Evolutionary conservation across 192 early-diverging fungal genomes (phyloP).

Genomic region (Coemansia sp.): DNA sequence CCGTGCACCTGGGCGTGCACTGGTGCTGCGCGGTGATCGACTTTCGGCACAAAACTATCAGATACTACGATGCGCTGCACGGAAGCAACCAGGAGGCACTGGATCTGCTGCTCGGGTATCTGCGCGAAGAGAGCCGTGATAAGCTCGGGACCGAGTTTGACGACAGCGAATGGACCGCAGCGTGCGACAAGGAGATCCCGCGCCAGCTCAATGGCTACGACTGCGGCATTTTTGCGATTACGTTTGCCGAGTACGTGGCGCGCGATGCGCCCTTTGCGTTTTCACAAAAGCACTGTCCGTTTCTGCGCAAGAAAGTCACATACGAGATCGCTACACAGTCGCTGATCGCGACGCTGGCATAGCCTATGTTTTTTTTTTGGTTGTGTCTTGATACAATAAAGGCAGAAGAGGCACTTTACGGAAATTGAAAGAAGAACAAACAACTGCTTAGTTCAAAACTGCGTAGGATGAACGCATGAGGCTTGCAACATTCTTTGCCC

Average conservation of each 20-base stretch:
- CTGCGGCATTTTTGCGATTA: conserved; percentile 92
- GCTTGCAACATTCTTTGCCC: conserved; percentile 29
- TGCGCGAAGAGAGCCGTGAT: conserved; percentile 70
- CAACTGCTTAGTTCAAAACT: conserved; percentile 7
- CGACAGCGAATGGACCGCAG: conserved; percentile 63
- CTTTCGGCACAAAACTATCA: conserved; percentile 61
- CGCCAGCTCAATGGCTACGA: conserved; percentile 86
- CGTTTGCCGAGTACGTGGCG: conserved; percentile 76
- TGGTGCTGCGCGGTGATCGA: conserved; percentile 73
- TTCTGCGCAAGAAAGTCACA: conserved; percentile 70
- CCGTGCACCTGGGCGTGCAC: conserved; percentile 79
- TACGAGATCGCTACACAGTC: conserved; percentile 68
- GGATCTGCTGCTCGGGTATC: conserved; percentile 58
- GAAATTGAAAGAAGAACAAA: neutral
- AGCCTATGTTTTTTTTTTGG: neutral
- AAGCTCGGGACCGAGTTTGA: conserved; percentile 69
- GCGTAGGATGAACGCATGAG: conserved; percentile 23
- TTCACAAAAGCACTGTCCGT: conserved; percentile 69
- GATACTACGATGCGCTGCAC: conserved; percentile 81
- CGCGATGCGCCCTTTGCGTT: conserved; percentile 68
- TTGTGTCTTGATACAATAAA: neutral
- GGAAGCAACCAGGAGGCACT: conserved; percentile 62
- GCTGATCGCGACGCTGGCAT: conserved; percentile 15
- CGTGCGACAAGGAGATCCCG: conserved; percentile 74
- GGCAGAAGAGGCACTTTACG: too few relatives aligned